These are phyloP conservation scores for Rehmannia glutinosa DNA, from an alignment of 257 asterid species.

Conservation along the genomic window DNA sequence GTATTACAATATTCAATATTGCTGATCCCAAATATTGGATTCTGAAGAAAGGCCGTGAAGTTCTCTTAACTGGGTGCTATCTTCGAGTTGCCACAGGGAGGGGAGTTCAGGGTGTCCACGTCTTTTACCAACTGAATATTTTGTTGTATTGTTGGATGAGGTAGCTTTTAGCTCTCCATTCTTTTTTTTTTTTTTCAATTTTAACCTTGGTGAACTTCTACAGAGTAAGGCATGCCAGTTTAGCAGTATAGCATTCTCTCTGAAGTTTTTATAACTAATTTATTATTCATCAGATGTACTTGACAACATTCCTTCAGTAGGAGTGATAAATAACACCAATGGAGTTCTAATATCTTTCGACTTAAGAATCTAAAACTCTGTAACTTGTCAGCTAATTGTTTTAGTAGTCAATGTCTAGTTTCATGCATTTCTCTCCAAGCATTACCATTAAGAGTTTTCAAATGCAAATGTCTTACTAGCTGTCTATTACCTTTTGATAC, in stretches of 20 bases:
- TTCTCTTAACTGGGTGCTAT: conserved; percentile 86
- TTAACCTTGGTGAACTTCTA: not conserved
- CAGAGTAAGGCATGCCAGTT: not conserved
- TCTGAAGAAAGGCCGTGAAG: conserved; percentile 84
- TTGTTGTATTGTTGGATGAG: conserved; percentile 81
- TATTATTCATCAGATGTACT: conserved; percentile 5
- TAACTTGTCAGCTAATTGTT: not conserved
- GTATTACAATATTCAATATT: conserved; percentile 74
- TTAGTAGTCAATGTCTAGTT: not conserved
- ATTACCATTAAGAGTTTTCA: not conserved
- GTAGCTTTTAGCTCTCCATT: conserved; percentile 31
- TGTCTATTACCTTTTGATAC: conserved; percentile 12
- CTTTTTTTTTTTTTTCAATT: not conserved
- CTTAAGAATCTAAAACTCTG: not conserved
- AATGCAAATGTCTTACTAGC: conserved; percentile 10
- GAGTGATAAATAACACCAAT: conserved; percentile 3
- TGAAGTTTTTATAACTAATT: conserved; percentile 4
- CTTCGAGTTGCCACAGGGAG: conserved; percentile 67
- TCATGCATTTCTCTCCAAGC: not conserved
- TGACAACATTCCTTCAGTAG: not conserved
- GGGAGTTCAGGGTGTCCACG: conserved; percentile 47
- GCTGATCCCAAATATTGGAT: conserved; percentile 72
- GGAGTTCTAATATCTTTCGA: not conserved
- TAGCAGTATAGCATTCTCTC: not conserved
- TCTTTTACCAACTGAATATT: conserved; percentile 88